Conservation (phyloP, 208 protist species). For the Novymonas esmeraldas region DNA sequence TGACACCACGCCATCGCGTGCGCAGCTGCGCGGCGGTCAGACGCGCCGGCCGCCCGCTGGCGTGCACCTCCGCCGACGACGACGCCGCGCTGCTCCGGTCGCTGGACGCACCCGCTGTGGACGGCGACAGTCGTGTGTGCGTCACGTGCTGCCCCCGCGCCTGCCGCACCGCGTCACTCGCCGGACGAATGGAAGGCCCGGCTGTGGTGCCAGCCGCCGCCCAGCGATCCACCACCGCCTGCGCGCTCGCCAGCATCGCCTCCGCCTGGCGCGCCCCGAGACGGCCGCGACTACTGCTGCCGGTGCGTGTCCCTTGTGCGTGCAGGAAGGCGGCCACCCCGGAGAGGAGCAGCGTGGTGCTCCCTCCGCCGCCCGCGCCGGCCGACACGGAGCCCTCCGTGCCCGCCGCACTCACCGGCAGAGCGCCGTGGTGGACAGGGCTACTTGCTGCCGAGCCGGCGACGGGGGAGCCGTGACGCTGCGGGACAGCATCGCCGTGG, state of each 20-base stretch:
- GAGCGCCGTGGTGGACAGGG: no score
- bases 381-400: no score
- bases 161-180: not conserved
- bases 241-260: constrained; percentile 8
- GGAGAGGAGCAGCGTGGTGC: no score
- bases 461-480: not conserved
- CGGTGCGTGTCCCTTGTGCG: not conserved
- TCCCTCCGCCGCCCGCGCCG: no score
- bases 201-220: constrained; percentile 19
- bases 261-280: constrained; percentile 16
- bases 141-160: not conserved
- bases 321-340: not conserved
- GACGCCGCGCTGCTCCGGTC: not conserved
- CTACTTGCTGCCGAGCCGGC: no score
- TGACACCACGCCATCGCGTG: constrained; percentile 22
- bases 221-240: constrained; percentile 20
- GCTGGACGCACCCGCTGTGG: not conserved
- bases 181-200: constrained; percentile 12
- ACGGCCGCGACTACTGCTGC: not conserved
- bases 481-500: not conserved
- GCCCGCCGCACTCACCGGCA: no score
- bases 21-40: constrained; percentile 26
- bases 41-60: constrained; percentile 4
- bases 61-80: not conserved
- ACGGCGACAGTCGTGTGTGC: not conserved